These are phyloP conservation scores for Fusarium siculi DNA, from an alignment of 2,329 filamentous ascomycete species.

Conservation along the genomic window DNA sequence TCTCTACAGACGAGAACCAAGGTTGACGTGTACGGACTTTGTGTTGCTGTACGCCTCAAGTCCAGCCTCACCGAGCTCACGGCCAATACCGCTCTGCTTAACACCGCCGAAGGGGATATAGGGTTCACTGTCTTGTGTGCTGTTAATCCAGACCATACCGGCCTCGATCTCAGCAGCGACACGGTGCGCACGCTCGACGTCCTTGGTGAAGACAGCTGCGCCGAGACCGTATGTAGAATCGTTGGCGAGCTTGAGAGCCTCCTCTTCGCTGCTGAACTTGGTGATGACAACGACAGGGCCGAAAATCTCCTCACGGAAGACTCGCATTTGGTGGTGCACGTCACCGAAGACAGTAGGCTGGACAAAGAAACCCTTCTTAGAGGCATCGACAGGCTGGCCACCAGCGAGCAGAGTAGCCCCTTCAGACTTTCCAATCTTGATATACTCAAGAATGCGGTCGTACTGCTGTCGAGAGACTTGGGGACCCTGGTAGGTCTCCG, in stretches of 20 bases:
- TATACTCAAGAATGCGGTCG: slow-evolving; percentile 73
- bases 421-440: slow-evolving; percentile 51
- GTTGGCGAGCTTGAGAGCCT: slow-evolving; percentile 79
- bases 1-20: slow-evolving; percentile 37
- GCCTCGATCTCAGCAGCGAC: slow-evolving; percentile 79
- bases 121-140: slow-evolving; percentile 42
- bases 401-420: slow-evolving; percentile 44
- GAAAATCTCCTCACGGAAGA: slow-evolving; percentile 90
- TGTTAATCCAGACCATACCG: slow-evolving; percentile 68
- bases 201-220: slow-evolving; percentile 80
- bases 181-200: slow-evolving; percentile 82
- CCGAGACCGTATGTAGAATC: slow-evolving; percentile 81
- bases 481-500: slow-evolving; percentile 52
- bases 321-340: slow-evolving; percentile 75
- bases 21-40: slow-evolving; percentile 44
- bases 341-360: slow-evolving; percentile 87
- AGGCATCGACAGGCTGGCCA: slow-evolving; percentile 59
- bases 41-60: slow-evolving; percentile 43
- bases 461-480: slow-evolving; percentile 72
- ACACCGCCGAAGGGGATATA: slow-evolving; percentile 43
- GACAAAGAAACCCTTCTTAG: slow-evolving; percentile 84
- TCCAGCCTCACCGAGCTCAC: slow-evolving; percentile 42
- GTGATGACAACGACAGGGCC: slow-evolving; percentile 83
- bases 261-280: slow-evolving; percentile 84
- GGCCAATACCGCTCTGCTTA: slow-evolving; percentile 44